Evolutionary conservation across 164 flowering plant species (phyloP), one percentile per base, ranked within the genome.

Genomic region (Euptelea pleiosperma): DNA sequence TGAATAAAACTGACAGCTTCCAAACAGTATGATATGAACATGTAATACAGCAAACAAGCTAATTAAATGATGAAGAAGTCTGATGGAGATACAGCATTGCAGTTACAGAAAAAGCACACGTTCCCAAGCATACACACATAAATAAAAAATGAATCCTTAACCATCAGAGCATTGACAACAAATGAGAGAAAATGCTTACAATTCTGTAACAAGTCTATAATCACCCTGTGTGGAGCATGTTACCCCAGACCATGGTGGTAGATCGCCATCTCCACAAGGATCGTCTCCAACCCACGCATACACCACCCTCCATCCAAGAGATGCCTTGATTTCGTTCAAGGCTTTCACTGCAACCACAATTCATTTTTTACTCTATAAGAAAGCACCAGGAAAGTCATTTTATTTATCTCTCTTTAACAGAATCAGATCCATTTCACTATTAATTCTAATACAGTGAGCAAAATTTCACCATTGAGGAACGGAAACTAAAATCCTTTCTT

Each of bases 241-340:
- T 42, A 93, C 92, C 12, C 97, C 99, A 55, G 96, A 86, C 95
- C 99, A 90, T 6, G 92, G 85, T 25, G 89, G 88, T 37, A 89
- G 75, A 67, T 80, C 91, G n/a, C 94, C 97, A 63, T 93, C 99
- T 29, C 99, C 99, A 67, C 99, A 93, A 35, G 99, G 99, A 70
- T 93, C 99, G 57, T 93, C 98, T 47, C 97, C 97, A 52, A 93
- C 83, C 98, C 98, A 90, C 2, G 98, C 77, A 69, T 90, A 93
- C 46, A 90, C 92, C 60, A 93, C 96, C 55, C 97, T 87, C 98
- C 97, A 93, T 25, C 98, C 98, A 10, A 93, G 87, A 18, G 90
- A 86, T 14, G 94, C 82, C 79, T 90, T 93, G 46, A 93, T 93
- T 70, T 93, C 97, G 62, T 93, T 90, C 74, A 87, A 61, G 1